These are phyloP conservation scores for Cinnamomum chago DNA, from an alignment of 164 flowering plant genomes.

Conservation along the genomic window DNA sequence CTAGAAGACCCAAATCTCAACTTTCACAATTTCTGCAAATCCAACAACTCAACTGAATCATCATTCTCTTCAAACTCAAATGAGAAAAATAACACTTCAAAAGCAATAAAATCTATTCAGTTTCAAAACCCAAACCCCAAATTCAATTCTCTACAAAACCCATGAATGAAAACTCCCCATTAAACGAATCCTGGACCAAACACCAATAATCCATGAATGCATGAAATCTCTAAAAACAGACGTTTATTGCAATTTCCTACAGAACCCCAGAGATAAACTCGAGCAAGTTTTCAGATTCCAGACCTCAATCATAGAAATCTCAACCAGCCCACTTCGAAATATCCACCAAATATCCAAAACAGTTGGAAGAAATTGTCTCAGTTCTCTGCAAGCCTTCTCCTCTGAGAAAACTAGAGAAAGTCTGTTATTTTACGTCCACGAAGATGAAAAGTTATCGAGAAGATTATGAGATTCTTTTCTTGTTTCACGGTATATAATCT, in stretches of 20 bases:
- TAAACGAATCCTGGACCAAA: background rate
- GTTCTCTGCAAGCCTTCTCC: background rate
- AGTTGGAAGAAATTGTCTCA: background rate
- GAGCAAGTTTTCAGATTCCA: constrained; percentile 9
- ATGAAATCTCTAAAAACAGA: constrained; percentile 25
- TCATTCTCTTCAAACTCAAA: background rate
- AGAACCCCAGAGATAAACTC: constrained; percentile 11
- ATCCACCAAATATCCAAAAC: background rate
- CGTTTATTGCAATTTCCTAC: constrained; percentile 2
- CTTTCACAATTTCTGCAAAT: background rate
- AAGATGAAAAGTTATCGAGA: background rate
- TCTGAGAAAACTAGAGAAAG: background rate
- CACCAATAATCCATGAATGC: constrained; percentile 7
- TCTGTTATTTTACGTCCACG: background rate
- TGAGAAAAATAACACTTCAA: constrained; percentile 7
- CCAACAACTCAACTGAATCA: background rate
- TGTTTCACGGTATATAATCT: constrained; percentile 1
- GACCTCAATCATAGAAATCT: constrained; percentile 1
- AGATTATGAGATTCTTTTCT: constrained; percentile 17
- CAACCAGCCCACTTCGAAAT: background rate
- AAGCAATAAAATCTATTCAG: constrained; percentile 8
- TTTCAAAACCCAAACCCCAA: constrained; percentile 21
- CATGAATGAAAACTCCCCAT: constrained; percentile 4
- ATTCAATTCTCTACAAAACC: constrained; percentile 15
- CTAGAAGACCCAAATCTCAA: constrained; percentile 17